Percentiles rank a stretch among this genome's conserved stretches.
Evolutionary conservation across 306 rosid species (phyloP).

Genomic region (Senna siamea): DNA sequence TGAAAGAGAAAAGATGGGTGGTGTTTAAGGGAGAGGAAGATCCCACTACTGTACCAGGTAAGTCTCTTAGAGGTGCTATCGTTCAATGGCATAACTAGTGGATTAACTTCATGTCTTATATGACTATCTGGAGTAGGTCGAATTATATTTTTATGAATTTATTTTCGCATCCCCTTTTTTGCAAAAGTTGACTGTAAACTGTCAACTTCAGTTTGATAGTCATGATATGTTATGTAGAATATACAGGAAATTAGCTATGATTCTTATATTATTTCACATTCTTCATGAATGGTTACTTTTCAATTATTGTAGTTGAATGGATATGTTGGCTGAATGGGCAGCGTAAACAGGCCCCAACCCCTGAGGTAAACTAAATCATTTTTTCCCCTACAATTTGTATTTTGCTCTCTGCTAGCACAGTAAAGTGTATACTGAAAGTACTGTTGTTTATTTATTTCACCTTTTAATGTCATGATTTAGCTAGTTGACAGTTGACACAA

Average conservation of each 20-base stretch:
- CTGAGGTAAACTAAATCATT: conserved; percentile 60
- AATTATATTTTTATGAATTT: conserved; percentile 22
- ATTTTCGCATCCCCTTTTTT: not conserved
- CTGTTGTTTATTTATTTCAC: conserved; percentile 15
- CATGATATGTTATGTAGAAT: conserved; percentile 3
- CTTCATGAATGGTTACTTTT: conserved; percentile 38
- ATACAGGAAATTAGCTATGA: conserved; percentile 26
- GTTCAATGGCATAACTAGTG: conserved; percentile 22
- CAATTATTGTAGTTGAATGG: conserved; percentile 84
- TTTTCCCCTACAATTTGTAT: not conserved
- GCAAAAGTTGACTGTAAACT: not conserved
- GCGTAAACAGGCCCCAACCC: conserved; percentile 93
- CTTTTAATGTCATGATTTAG: not conserved
- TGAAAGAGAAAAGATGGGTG: conserved; percentile 99
- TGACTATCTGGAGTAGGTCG: not conserved
- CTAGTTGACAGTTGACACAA: not conserved
- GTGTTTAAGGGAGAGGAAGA: conserved; percentile 90
- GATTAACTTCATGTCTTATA: not conserved
- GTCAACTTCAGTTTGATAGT: conserved; percentile 11
- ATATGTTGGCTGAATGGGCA: conserved; percentile 98
- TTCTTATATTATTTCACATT: conserved; percentile 30
- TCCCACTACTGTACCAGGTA: conserved; percentile 92
- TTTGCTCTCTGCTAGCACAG: conserved; percentile 7
- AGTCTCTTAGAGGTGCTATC: conserved; percentile 30
- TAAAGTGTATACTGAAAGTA: not conserved